These are phyloP conservation scores for Pisolithus thermaeus DNA, from an alignment of 1,284 basidiomycete genomes.

Conservation along the genomic window DNA sequence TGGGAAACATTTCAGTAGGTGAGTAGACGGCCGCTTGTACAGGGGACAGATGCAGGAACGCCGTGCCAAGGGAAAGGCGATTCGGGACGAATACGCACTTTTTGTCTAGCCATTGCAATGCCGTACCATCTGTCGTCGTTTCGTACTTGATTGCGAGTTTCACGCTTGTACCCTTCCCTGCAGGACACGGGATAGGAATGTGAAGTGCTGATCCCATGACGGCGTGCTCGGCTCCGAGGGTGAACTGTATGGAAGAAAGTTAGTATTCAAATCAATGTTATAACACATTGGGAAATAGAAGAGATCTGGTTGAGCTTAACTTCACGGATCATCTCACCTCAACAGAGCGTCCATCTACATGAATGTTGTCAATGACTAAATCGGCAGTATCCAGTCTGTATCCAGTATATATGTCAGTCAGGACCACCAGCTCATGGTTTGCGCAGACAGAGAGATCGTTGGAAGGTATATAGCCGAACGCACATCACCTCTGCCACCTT, in stretches of 20 bases:
- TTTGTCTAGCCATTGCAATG: conserved; percentile 91
- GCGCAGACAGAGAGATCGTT: not conserved
- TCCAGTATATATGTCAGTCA: not conserved
- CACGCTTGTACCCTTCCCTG: conserved; percentile 44
- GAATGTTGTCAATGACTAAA: conserved; percentile 58
- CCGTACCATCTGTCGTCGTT: conserved; percentile 72
- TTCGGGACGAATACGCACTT: conserved; percentile 43
- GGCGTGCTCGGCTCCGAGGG: conserved; percentile 47
- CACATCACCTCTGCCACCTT: conserved; percentile 62
- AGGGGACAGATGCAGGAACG: not conserved
- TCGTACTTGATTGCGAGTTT: conserved; percentile 58
- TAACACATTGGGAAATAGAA: not conserved
- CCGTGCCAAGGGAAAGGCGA: not conserved
- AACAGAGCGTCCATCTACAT: conserved; percentile 44
- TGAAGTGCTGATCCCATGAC: conserved; percentile 71
- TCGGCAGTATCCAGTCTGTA: conserved; percentile 75
- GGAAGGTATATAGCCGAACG: conserved; percentile 13
- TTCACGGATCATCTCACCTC: not conserved
- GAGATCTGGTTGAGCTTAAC: not conserved
- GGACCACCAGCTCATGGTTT: not conserved
- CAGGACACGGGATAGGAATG: conserved; percentile 40
- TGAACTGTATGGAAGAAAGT: conserved; percentile 34
- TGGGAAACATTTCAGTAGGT: not conserved
- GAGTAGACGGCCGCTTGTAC: too few relatives aligned
- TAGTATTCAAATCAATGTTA: not conserved